Base-by-base conservation (phyloP, 139 green algal species). In the Chlorella sp. region DNA sequence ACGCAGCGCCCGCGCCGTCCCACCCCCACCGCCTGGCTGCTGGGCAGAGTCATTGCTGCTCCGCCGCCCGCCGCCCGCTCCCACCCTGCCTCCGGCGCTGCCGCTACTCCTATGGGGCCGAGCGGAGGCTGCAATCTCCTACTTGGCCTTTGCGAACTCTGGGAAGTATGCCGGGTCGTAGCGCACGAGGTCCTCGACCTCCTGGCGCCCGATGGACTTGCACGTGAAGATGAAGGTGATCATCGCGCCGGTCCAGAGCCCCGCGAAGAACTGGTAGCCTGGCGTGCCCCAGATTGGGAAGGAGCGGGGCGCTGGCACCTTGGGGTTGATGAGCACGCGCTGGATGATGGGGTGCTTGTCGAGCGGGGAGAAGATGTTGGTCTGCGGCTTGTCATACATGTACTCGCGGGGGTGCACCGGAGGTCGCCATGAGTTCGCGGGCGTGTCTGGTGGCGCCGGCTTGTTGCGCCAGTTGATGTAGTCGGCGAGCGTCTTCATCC, bases 301-400 rank as follows among this genome's bases (percentile, higher is more conserved):
- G 10, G 36, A 62, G 6, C 32, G 51, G 3, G 69, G 51, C 2
- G 42, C 62, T 49, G 73, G 64, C 1, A 79, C 32, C 71, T 81
- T 78, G 1, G 79, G 79, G 35, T 78, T 78, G 6, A 77, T 67
- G 2, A 85, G 55, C 29, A 85, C 62, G 24, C 80, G 80, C 14
- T 76, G 74, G 33, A 85, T 77, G 69, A 85, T 85, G 49, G 80
- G 80, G 63, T 85, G 59, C 27, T 42, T 70, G 62, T 85, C 80
- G 2, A 85, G 72, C 20, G 63, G 29, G 30, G 62, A 77, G 62
- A 76, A 62, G 1, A 85, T 35, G 5, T 75, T 73, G 24, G 34
- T 72, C 32, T 85, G 80, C 30, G 80, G 80, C 75, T 82, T 80
- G 55, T 81, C 75, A 65, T 82, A 85, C 67, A 77, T 78, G 68